Percentiles rank a stretch among this genome's conserved stretches.
phyloP scores from a whole-genome alignment of 2,329 filamentous ascomycete species.

The Fusarium annulatum region DNA sequence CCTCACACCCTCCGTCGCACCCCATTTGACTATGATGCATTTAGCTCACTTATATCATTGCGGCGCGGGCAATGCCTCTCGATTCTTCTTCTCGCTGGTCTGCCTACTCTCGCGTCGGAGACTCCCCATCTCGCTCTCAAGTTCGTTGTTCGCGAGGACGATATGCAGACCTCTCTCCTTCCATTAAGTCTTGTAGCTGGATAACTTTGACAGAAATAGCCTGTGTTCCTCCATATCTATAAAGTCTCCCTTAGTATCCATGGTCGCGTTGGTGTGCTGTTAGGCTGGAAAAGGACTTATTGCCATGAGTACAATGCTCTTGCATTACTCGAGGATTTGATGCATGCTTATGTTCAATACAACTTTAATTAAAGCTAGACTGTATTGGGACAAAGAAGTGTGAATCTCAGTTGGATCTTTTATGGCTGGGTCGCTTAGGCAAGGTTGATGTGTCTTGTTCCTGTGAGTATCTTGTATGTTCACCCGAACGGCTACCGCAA shows the following conservation, averaged over 20 bases:
- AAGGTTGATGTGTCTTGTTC: not conserved
- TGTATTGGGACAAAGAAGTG: fast-evolving
- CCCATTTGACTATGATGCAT: too few relatives aligned
- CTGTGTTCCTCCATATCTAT: fast-evolving
- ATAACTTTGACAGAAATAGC: not conserved
- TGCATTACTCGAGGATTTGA: not conserved
- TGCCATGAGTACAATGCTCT: too few relatives aligned
- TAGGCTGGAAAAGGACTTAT: not conserved
- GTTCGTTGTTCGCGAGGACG: not conserved
- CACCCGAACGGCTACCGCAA: too few relatives aligned
- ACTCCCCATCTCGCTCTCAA: too few relatives aligned
- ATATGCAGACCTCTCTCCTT: not conserved
- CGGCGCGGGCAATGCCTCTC: not conserved
- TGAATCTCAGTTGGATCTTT: not conserved
- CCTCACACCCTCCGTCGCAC: too few relatives aligned
- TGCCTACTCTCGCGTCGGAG: not conserved
- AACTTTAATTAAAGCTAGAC: fast-evolving
- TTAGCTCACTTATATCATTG: not conserved
- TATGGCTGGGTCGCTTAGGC: not conserved
- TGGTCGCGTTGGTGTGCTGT: not conserved
- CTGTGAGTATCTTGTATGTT: not conserved
- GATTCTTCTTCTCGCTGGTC: not conserved
- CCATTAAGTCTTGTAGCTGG: fast-evolving
- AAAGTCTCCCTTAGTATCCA: fast-evolving
- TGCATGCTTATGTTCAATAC: fast-evolving